Evolutionary conservation across 108 stramenopile species (phyloP).

Genomic region (Asterionellopsis glacialis): DNA sequence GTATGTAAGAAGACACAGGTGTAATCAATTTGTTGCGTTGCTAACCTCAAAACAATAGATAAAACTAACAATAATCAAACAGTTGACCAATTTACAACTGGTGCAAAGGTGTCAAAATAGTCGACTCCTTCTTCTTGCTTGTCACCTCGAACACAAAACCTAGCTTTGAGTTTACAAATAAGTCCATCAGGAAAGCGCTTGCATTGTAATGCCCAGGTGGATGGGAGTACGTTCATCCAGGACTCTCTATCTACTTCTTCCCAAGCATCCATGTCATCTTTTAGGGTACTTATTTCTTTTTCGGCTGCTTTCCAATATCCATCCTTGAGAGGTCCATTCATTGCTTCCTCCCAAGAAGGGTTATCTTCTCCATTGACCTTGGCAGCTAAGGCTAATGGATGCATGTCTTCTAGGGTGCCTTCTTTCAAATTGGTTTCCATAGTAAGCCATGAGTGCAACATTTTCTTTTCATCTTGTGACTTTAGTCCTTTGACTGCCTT

Average conservation of each 20-base stretch:
- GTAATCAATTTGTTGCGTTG: conserved; percentile 22
- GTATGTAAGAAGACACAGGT: conserved; percentile 27
- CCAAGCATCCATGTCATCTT: conserved; percentile 24
- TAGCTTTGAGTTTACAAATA: conserved; percentile 46
- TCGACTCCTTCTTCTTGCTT: conserved; percentile 52
- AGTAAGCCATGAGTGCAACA: background rate
- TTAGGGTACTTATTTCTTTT: conserved; percentile 20
- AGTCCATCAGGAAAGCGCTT: conserved; percentile 42
- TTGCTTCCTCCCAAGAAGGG: conserved; percentile 33
- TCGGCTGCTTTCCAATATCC: conserved; percentile 26
- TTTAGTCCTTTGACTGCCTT: background rate
- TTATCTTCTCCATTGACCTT: conserved; percentile 19
- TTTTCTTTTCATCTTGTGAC: background rate
- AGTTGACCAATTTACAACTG: too few species aligned
- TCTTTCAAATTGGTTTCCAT: background rate
- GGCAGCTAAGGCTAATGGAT: conserved; percentile 5
- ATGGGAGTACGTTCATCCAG: conserved; percentile 17
- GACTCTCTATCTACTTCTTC: conserved; percentile 13
- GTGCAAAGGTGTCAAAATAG: too few species aligned
- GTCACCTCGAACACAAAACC: conserved; percentile 53
- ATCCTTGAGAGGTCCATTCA: conserved; percentile 21
- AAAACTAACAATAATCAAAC: conserved; percentile 22
- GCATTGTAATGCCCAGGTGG: conserved; percentile 26
- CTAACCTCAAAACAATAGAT: conserved; percentile 8
- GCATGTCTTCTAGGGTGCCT: background rate